These are phyloP conservation scores for Starmerella ratchasimensis DNA, from an alignment of 805 yeast genomes.

Conservation along the genomic window DNA sequence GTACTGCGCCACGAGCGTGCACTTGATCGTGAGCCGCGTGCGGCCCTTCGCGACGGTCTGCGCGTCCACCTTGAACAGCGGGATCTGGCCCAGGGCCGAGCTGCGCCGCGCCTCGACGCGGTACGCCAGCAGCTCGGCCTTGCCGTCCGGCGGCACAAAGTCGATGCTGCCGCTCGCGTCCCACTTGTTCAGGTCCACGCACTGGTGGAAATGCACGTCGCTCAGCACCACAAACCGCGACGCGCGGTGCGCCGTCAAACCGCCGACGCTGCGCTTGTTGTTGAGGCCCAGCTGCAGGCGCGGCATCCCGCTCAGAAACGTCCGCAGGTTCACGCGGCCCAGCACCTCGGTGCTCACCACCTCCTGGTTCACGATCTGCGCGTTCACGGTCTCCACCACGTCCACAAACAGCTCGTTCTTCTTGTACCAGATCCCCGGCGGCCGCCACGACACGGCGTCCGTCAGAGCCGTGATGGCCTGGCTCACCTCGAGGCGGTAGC, in stretches of 20 bases:
- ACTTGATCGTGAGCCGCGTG: conserved; percentile 32
- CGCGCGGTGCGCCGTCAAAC: conserved; percentile 18
- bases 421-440: conserved; percentile 74
- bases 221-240: conserved; percentile 32
- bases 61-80: conserved; percentile 40
- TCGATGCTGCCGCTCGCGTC: conserved; percentile 46
- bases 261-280: conserved; percentile 18
- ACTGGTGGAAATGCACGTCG: conserved; percentile 75
- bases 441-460: conserved; percentile 77
- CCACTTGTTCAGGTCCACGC: conserved; percentile 60
- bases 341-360: conserved; percentile 44
- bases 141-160: conserved; percentile 86
- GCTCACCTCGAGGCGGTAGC: conserved; percentile 29
- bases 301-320: conserved; percentile 87
- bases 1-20: conserved; percentile 46
- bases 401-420: conserved; percentile 86
- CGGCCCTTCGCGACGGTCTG: conserved; percentile 33
- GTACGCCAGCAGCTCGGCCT: conserved; percentile 50
- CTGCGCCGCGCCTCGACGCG: conserved; percentile 31
- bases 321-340: conserved; percentile 61
- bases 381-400: conserved; percentile 60
- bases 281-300: conserved; percentile 62
- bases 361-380: conserved; percentile 38
- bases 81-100: conserved; percentile 23
- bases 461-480: conserved; percentile 64